These are phyloP conservation scores for Filosporella fistucella DNA, from an alignment of 495 filamentous ascomycete genomes.

Conservation along the genomic window DNA sequence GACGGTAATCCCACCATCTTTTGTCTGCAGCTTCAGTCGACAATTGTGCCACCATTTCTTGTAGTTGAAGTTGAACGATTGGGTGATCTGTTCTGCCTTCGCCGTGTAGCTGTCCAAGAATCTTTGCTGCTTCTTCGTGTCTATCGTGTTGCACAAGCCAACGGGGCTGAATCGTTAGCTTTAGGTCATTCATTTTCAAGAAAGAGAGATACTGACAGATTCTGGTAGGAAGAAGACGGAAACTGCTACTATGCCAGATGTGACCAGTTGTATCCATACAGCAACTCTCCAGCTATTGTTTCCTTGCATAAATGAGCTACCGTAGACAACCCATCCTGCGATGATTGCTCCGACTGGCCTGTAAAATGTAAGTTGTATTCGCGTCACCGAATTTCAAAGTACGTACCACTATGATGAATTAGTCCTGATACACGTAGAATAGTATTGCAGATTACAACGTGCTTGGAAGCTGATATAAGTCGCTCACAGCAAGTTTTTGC, in stretches of 20 bases:
- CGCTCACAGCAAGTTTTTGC: too few relatives aligned
- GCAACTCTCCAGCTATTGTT: constrained; percentile 1
- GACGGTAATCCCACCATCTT: constrained; percentile 63
- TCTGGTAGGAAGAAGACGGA: constrained; percentile 43
- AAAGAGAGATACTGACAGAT: constrained; percentile 24
- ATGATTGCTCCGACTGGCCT: background rate
- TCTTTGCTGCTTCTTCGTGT: constrained; percentile 43
- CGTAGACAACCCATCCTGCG: background rate
- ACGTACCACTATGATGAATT: too few relatives aligned
- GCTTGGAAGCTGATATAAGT: too few relatives aligned
- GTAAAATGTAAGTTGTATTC: too few relatives aligned
- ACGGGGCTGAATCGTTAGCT: constrained; percentile 34
- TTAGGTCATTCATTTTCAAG: background rate
- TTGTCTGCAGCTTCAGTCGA: constrained; percentile 49
- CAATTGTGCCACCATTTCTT: constrained; percentile 53
- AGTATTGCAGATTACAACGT: too few relatives aligned
- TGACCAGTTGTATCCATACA: background rate
- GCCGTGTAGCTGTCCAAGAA: constrained; percentile 54
- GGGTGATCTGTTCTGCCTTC: constrained; percentile 50
- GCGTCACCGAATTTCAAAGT: background rate
- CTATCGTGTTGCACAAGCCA: constrained; percentile 63
- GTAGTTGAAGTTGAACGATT: constrained; percentile 57
- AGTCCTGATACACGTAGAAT: too few relatives aligned
- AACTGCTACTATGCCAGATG: background rate
- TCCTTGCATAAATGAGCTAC: background rate